Base-by-base conservation (phyloP, 257 asterid genomes). In the Cinchona pubescens region DNA sequence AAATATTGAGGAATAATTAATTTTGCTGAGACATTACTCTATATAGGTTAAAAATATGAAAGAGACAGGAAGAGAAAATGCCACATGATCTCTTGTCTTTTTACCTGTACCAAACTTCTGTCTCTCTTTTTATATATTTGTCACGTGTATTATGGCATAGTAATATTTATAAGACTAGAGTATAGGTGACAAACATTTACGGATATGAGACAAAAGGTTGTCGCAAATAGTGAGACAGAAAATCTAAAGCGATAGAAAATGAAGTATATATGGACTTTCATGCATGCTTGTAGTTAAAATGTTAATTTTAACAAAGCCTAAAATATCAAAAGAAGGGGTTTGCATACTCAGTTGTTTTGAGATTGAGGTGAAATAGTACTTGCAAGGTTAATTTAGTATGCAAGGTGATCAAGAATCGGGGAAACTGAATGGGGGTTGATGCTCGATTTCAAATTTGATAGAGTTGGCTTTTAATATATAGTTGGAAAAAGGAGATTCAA, bases 391-490 rank as follows among this genome's bases (percentile, higher is more conserved):
- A n/a, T n/a, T n/a, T n/a, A n/a, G n/a, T n/a, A n/a, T n/a, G n/a
- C n/a, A n/a, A n/a, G 10, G 30, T 60, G 38, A 62, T 38, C 66
- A 49, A 66, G 78, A 75, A 75, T 55, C 29, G 35, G 25, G 48
- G 66, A 51, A 65, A 21, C 43, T 14, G 27, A 27, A n/a, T n/a
- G 1, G 27, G 27, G 30, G 3, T 30, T 23, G 37, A 13, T 69
- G 49, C 67, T 49, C 21, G 61, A 83, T 60, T 78, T 67, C 65
- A 76, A 72, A 73, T 21, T 48, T 75, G 73, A 66, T 75, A 59
- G 30, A 35, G 30, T 16, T 64, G 49, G 69, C 58, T 72, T 75
- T 72, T 45, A 74, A 77, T 75, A 75, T 71, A 32, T 29, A 30
- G 29, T 51, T 4, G 19, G 42, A 64, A 55, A 63, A 43, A 49